These are phyloP conservation scores for Xanthoconium separans DNA, from an alignment of 1,284 basidiomycete genomes.

Conservation along the genomic window DNA sequence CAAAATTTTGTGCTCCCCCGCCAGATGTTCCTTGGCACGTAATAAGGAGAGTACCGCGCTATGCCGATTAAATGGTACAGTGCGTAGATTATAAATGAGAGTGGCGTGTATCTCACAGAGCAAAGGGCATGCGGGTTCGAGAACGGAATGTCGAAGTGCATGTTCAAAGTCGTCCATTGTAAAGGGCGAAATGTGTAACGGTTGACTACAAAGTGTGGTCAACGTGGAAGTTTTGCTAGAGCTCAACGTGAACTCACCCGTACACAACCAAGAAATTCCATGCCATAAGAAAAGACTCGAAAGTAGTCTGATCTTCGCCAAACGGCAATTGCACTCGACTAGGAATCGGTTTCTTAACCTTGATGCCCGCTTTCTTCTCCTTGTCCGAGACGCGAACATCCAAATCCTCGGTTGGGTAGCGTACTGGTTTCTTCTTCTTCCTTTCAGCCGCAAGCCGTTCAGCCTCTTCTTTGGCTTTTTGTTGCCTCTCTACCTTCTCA, in stretches of 20 bases:
- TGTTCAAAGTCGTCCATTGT: slow-evolving; percentile 93
- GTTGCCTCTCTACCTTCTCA: slow-evolving; percentile 65
- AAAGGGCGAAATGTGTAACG: slow-evolving; percentile 87
- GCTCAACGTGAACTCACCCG: slow-evolving; percentile 56
- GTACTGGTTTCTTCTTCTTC: slow-evolving; percentile 87
- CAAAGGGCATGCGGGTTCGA: slow-evolving; percentile 72
- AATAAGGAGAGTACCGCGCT: slow-evolving; percentile 68
- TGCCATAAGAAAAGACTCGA: slow-evolving; percentile 83
- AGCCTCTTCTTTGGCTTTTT: slow-evolving; percentile 66
- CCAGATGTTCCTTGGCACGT: slow-evolving; percentile 41
- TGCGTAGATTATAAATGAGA: slow-evolving; percentile 86
- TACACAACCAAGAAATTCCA: slow-evolving; percentile 95
- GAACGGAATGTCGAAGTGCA: slow-evolving; percentile 75
- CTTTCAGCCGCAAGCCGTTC: slow-evolving; percentile 70
- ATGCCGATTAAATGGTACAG: slow-evolving; percentile 69
- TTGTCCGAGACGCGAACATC: slow-evolving; percentile 75
- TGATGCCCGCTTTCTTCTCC: slow-evolving; percentile 76
- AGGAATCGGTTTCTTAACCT: slow-evolving; percentile 67
- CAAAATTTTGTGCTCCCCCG: slow-evolving; percentile 42
- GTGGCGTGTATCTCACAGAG: slow-evolving; percentile 88
- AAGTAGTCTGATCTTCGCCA: slow-evolving; percentile 64
- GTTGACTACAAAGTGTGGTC: slow-evolving; percentile 54
- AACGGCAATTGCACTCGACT: slow-evolving; percentile 70
- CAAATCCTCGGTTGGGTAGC: slow-evolving; percentile 83
- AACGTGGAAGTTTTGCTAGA: neutral